phyloP scores from a whole-genome alignment of 495 filamentous ascomycete species.

The Amniculicola lignicola region DNA sequence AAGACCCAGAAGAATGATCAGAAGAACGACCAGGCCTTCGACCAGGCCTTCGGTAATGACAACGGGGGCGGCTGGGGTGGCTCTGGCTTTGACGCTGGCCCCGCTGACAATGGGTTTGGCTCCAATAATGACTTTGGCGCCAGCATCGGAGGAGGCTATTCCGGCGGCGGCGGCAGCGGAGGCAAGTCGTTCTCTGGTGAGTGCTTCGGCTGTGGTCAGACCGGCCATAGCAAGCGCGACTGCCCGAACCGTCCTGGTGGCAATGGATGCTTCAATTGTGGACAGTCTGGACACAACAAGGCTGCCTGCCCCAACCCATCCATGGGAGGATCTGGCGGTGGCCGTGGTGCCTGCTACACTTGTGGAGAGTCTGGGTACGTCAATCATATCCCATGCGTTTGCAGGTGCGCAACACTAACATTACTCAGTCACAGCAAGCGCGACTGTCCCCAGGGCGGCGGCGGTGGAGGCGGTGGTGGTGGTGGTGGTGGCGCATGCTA shows the following conservation, averaged over 20 bases:
- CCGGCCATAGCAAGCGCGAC: constrained; percentile 29
- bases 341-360: too few relatives aligned
- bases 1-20: constrained; percentile 11
- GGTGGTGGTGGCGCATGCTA: constrained; percentile 56
- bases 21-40: not conserved
- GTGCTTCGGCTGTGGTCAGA: constrained; percentile 54
- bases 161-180: not conserved
- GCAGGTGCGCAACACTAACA: not conserved
- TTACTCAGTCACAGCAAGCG: not conserved
- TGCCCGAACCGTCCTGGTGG: constrained; percentile 44
- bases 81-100: constrained; percentile 53
- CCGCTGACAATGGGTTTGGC: not conserved
- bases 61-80: constrained; percentile 67
- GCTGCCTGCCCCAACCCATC: constrained; percentile 64
- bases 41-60: not conserved
- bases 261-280: constrained; percentile 75
- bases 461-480: constrained; percentile 38
- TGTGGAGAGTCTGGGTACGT: constrained; percentile 62
- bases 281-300: constrained; percentile 60
- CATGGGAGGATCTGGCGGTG: too few relatives aligned
- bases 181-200: constrained; percentile 24
- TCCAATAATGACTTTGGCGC: constrained; percentile 1
- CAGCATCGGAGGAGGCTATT: constrained; percentile 1
- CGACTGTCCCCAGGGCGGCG: not conserved
- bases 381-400: not conserved